Conservation (phyloP, 257 asterid species). For the Striga asiatica region DNA sequence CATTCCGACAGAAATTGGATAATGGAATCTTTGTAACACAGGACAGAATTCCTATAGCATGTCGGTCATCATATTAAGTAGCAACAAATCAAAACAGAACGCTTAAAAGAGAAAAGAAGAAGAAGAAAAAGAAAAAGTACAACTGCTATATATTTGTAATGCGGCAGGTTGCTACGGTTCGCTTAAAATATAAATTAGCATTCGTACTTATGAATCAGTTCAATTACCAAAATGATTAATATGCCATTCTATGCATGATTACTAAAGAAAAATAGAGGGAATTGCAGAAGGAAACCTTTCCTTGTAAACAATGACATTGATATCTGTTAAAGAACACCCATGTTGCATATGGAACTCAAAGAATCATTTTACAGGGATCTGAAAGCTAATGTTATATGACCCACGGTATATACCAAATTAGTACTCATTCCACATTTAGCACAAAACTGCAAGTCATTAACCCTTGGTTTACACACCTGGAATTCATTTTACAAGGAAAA, state of each 20-base stretch:
- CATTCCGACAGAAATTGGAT: background rate
- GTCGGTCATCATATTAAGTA: background rate
- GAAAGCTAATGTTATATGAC: background rate
- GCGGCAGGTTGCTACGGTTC: too few relatives aligned
- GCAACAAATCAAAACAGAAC: background rate
- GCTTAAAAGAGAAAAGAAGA: background rate
- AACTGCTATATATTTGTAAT: background rate
- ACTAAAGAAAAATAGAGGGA: background rate
- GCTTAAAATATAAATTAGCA: too few relatives aligned
- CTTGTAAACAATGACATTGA: too few relatives aligned
- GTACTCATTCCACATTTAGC: constrained; percentile 14
- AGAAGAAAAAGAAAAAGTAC: too few relatives aligned
- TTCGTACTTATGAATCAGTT: background rate
- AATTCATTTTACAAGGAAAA: constrained; percentile 15
- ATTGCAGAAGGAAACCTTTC: too few relatives aligned
- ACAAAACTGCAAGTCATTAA: constrained; percentile 16
- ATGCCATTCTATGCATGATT: background rate
- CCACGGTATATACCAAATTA: background rate
- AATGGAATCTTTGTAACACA: background rate
- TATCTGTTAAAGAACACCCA: too few relatives aligned
- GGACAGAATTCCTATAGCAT: background rate
- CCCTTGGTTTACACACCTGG: constrained; percentile 24
- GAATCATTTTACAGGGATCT: background rate
- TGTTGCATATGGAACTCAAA: too few relatives aligned
- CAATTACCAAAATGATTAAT: background rate